Percentiles rank a stretch among this genome's conserved stretches.
These are phyloP conservation scores for Mycena albidolilacea DNA, from an alignment of 768 basidiomycete genomes.

Conservation along the genomic window DNA sequence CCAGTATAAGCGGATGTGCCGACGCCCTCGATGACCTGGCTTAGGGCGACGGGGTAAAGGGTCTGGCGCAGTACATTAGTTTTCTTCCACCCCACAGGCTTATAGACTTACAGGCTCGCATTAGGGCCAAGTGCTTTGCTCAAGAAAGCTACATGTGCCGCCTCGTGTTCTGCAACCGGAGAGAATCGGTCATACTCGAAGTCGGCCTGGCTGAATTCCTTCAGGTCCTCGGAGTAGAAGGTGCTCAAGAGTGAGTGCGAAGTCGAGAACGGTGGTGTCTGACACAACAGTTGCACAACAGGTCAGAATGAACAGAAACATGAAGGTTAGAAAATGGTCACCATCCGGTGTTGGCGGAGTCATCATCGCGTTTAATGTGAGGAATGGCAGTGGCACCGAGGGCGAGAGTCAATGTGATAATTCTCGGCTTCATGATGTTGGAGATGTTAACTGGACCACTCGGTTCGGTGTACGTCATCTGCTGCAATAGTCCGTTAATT, in stretches of 20 bases:
- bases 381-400: slow-evolving; percentile 22
- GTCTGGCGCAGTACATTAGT: slow-evolving; percentile 47
- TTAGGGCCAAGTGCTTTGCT: slow-evolving; percentile 57
- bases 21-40: slow-evolving; percentile 70
- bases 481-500: background rate
- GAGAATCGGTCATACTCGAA: slow-evolving; percentile 63
- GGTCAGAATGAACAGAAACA: background rate
- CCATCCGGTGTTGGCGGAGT: background rate
- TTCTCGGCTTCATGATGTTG: slow-evolving; percentile 18
- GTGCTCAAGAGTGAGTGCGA: slow-evolving; percentile 61
- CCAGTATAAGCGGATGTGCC: slow-evolving; percentile 69
- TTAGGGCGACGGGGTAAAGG: slow-evolving; percentile 66
- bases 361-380: slow-evolving; percentile 2
- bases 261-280: slow-evolving; percentile 56
- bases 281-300: background rate
- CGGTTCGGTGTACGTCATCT: background rate
- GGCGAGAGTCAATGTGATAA: slow-evolving; percentile 17
- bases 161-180: slow-evolving; percentile 67
- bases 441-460: slow-evolving; percentile 18
- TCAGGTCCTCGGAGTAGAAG: slow-evolving; percentile 58
- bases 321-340: background rate
- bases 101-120: slow-evolving; percentile 64
- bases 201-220: slow-evolving; percentile 55
- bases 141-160: slow-evolving; percentile 60
- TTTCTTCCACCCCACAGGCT: background rate